Evolutionary conservation across 2,329 filamentous ascomycete species (phyloP).

Genomic region (Arthrobotrys sphaeroides): DNA sequence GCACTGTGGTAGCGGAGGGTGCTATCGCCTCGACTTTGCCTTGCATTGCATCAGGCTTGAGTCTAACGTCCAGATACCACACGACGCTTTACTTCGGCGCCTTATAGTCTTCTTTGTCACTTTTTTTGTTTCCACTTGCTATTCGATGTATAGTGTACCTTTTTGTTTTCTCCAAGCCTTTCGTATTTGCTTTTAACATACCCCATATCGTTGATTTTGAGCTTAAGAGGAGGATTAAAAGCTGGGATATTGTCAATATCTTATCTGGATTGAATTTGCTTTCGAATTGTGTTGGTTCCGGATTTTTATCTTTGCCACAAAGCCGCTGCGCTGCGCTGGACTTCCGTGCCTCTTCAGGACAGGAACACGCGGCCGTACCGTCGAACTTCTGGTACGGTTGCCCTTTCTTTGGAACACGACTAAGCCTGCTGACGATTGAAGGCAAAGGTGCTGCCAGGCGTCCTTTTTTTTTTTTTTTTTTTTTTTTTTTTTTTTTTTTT

Average conservation of each 20-base stretch:
- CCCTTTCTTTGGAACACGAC: constrained; percentile 1
- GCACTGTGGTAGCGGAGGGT: constrained; percentile 22
- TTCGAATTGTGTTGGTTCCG: constrained; percentile 1
- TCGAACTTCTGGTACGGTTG: constrained; percentile 11
- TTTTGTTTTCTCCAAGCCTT: neutral
- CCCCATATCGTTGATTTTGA: constrained; percentile 11
- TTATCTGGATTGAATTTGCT: neutral
- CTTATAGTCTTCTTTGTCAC: neutral
- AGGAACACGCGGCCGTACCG: constrained; percentile 14
- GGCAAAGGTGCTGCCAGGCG: constrained; percentile 35
- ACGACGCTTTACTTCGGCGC: neutral
- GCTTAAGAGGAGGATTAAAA: constrained; percentile 18
- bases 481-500: constrained; percentile 25
- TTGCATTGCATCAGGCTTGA: neutral
- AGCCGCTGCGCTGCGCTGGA: neutral
- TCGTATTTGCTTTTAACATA: constrained; percentile 11
- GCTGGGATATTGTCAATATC: neutral
- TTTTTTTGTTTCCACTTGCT: neutral
- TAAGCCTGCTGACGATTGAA: constrained; percentile 21
- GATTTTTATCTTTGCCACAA: constrained; percentile 11
- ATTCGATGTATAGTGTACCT: neutral
- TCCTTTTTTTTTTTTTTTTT: constrained; percentile 33
- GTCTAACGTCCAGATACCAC: neutral
- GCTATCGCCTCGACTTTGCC: too few relatives aligned
- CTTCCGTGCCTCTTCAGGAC: neutral